Evolutionary conservation across 176 grass and related monocot genomes (phyloP).

Genomic region (Oryza punctata): DNA sequence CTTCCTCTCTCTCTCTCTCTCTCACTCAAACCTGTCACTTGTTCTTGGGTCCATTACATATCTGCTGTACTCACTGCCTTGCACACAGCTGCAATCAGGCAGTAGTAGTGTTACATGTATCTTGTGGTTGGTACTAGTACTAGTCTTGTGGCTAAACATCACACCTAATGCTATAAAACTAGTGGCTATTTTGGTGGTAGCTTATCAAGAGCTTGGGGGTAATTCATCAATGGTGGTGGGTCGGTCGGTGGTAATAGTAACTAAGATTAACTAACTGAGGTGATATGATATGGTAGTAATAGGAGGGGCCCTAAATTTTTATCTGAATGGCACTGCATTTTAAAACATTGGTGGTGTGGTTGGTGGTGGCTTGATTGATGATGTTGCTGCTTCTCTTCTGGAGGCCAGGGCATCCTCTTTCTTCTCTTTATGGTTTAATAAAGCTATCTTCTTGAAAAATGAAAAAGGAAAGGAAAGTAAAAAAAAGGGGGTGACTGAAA

Average conservation of each 20-base stretch:
- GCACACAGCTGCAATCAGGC: conserved; percentile 24
- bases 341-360: not conserved
- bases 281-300: not conserved
- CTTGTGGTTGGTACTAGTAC: conserved; percentile 50
- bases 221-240: conserved; percentile 38
- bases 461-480: not conserved
- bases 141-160: conserved; percentile 40
- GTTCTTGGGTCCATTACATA: conserved; percentile 28
- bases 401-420: conserved; percentile 32
- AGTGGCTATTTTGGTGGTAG: conserved; percentile 17
- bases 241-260: conserved; percentile 2
- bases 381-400: conserved; percentile 28
- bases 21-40: not conserved
- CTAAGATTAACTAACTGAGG: not conserved
- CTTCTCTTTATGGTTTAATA: conserved; percentile 23
- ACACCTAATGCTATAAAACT: conserved; percentile 33
- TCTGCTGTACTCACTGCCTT: conserved; percentile 26
- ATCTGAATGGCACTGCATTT: conserved; percentile 15
- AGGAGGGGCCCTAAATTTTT: conserved; percentile 30
- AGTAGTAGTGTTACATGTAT: conserved; percentile 26
- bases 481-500: conserved; percentile 12
- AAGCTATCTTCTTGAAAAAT: conserved; percentile 24
- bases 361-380: not conserved
- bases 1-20: not conserved
- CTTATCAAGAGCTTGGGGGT: conserved; percentile 13